Base-by-base conservation (phyloP, 306 rosid species). In the Citrullus amarus region DNA sequence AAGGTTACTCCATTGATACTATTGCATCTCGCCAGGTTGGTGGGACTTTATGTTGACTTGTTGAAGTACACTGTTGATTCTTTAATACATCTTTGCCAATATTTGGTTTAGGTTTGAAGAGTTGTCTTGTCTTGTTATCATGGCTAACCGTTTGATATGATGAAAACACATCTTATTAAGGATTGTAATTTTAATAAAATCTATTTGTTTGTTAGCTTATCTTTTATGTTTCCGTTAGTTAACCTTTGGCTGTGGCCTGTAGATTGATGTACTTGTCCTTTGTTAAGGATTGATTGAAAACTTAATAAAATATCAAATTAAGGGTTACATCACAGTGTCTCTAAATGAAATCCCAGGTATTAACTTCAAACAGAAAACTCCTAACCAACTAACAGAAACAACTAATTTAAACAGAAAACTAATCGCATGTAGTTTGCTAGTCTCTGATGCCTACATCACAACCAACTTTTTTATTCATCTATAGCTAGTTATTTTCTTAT, bases 1-100 rank as follows among this genome's bases (percentile, higher is more conserved):
- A 96, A 81, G 99, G 99, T 78, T 96, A 92, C 86, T 83, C 89
- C 78, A 55, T 80, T 86, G 96, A 87, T 70, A 91, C 84, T 70
- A 92, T 91, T 79, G 81, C 80, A 82, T 90, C 89, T 85, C 97
- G 99, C 74, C 91, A 86, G 90, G 98, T 94, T 82, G 66, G 80
- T 82, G 75, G 78, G 60, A 71, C 50, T 44, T 83, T 30, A 46
- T 80, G 66, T 36, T 69, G 79, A 74, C 79, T 86, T 46, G 57
- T 70, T 70, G 32, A 20, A 69, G 55, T 46, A 12, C 58, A 18
- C 43, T 48, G 56, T 71, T 48, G 76, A 48, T 71, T 22, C 18
- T 44, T 46, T 48, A 25, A 16, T 65, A 63, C 6, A 65, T 65
- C 22, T 71, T 48, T 71, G 46, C 63, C 1, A 16, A 51, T n/a